Evolutionary conservation across 345 rosid species (phyloP).

Genomic region (Populus alba): DNA sequence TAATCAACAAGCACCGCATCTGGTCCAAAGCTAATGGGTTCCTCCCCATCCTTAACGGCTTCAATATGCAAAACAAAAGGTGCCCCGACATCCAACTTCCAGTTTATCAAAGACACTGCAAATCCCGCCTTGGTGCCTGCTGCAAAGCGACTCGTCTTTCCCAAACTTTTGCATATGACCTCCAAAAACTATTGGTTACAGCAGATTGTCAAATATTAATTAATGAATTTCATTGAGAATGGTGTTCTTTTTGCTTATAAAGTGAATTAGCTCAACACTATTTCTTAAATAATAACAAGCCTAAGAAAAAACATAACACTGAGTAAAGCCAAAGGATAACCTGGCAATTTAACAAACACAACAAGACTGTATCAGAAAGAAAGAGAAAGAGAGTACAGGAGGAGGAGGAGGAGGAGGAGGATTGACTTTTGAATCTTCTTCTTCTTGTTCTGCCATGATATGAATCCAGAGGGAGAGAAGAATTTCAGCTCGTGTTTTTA

Average conservation of each 20-base stretch:
- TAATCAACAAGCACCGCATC: slow-evolving; percentile 59
- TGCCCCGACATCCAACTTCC: slow-evolving; percentile 44
- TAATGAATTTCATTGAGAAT: not conserved
- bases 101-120: slow-evolving; percentile 71
- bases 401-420: slow-evolving; percentile 15
- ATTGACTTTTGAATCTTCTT: slow-evolving; percentile 16
- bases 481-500: not conserved
- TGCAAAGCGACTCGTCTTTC: slow-evolving; percentile 56
- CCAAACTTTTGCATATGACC: slow-evolving; percentile 54
- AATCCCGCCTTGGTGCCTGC: slow-evolving; percentile 72
- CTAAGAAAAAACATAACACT: no score
- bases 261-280: no score
- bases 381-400: slow-evolving; percentile 17
- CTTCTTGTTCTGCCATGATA: slow-evolving; percentile 21
- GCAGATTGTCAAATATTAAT: not conserved
- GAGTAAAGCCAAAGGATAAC: not conserved
- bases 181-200: slow-evolving; percentile 52
- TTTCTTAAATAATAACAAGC: not conserved
- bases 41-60: slow-evolving; percentile 66
- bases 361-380: not conserved
- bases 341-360: not conserved
- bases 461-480: not conserved
- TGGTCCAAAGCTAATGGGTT: slow-evolving; percentile 73
- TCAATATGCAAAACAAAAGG: slow-evolving; percentile 52
- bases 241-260: not conserved